These are phyloP conservation scores for Fusarium irregulare DNA, from an alignment of 2,329 filamentous ascomycete species.

Conservation along the genomic window DNA sequence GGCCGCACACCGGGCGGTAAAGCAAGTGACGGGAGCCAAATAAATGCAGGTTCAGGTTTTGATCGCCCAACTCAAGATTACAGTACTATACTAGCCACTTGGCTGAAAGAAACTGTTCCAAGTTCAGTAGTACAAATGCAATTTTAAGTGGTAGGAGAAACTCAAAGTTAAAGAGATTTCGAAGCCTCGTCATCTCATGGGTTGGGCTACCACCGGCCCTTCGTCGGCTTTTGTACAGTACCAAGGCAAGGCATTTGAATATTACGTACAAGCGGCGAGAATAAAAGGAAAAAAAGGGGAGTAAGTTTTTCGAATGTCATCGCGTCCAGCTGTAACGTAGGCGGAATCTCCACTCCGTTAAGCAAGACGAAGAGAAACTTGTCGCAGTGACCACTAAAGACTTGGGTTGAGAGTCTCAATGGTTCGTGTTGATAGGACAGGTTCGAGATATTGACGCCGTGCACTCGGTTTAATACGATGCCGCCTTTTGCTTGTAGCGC, in stretches of 20 bases:
- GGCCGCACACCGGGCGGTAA: constrained; percentile 32
- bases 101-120: constrained; percentile 26
- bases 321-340: constrained; percentile 13
- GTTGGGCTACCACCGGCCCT: constrained; percentile 23
- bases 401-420: neutral
- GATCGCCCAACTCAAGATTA: constrained; percentile 24
- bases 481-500: constrained; percentile 3
- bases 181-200: constrained; percentile 5
- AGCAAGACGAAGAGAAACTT: neutral
- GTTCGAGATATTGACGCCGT: constrained; percentile 4
- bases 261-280: constrained; percentile 37
- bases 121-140: constrained; percentile 24
- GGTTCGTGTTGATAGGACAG: constrained; percentile 12
- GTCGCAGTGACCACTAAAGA: constrained; percentile 4
- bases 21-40: constrained; percentile 34
- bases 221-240: constrained; percentile 23
- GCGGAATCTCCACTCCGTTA: constrained; percentile 20
- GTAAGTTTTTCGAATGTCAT: constrained; percentile 25
- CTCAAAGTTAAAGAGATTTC: constrained; percentile 25
- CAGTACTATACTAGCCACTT: constrained; percentile 29
- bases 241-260: neutral
- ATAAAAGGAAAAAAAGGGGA: constrained; percentile 4
- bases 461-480: constrained; percentile 13
- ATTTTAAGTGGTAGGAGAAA: constrained; percentile 9
- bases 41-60: constrained; percentile 36